Evolutionary conservation across 169 alveolate species (phyloP).

Genomic region (Theileria annulata): DNA sequence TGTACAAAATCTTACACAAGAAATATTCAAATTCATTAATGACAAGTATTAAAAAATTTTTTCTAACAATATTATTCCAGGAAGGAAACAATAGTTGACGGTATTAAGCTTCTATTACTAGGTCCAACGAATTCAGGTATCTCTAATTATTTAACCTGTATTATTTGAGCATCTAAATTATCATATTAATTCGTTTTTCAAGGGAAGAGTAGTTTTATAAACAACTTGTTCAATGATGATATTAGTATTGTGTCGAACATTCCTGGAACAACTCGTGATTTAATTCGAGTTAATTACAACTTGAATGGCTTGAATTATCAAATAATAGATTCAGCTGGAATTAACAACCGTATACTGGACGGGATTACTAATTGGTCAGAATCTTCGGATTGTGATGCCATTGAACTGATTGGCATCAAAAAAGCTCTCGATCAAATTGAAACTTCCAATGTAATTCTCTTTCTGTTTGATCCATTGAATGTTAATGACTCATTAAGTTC

Average conservation of each 20-base stretch:
- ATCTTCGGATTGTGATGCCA: slow-evolving; percentile 5
- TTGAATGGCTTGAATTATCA: slow-evolving; percentile 42
- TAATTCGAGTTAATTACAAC: slow-evolving; percentile 56
- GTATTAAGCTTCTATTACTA: slow-evolving; percentile 49
- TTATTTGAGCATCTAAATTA: neutral
- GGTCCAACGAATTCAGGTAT: slow-evolving; percentile 72
- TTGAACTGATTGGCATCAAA: slow-evolving; percentile 51
- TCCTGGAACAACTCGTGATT: slow-evolving; percentile 75
- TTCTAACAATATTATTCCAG: slow-evolving; percentile 2
- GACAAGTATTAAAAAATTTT: neutral
- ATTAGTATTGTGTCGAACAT: slow-evolving; percentile 71
- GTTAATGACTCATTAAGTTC: slow-evolving; percentile 24
- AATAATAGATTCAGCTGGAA: slow-evolving; percentile 75
- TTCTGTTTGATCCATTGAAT: slow-evolving; percentile 52
- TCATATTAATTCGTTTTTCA: neutral
- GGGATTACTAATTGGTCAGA: neutral
- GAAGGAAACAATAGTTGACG: slow-evolving; percentile 44
- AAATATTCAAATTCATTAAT: neutral
- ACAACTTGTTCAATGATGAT: slow-evolving; percentile 57
- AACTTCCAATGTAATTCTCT: slow-evolving; percentile 28
- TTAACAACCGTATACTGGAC: slow-evolving; percentile 4
- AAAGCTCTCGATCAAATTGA: slow-evolving; percentile 29
- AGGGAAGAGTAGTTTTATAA: slow-evolving; percentile 76
- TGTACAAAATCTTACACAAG: neutral
- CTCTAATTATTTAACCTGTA: neutral